Evolutionary conservation across 1,139 yeast genomes (phyloP).

Genomic region (Suhomyces chickasaworum): DNA sequence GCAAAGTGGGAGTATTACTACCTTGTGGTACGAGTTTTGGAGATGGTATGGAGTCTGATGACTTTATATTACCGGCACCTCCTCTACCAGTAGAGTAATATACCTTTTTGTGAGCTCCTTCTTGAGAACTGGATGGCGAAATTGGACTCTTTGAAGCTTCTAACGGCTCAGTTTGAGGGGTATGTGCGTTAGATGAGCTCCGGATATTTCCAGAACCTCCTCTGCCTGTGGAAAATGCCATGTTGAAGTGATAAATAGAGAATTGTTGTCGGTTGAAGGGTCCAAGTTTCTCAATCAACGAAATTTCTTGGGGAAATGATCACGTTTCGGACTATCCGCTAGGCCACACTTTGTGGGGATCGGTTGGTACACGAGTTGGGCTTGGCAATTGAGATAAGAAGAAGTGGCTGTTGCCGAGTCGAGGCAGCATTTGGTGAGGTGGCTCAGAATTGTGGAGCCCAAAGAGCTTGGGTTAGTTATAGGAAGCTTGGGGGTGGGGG

Average conservation of each 20-base stretch:
- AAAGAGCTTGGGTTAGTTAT: not conserved
- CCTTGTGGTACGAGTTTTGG: conserved; percentile 63
- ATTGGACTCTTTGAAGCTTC: conserved; percentile 7
- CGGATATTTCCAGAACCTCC: conserved; percentile 32
- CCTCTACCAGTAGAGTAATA: conserved; percentile 75
- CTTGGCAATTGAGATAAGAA: not conserved
- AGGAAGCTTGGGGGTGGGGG: too few relatives aligned
- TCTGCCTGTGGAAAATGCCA: conserved; percentile 27
- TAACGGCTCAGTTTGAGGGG: not conserved
- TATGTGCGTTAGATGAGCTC: conserved; percentile 16
- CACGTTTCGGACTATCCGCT: conserved; percentile 12
- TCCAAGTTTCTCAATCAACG: conserved; percentile 3
- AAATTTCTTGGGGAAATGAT: conserved; percentile 13
- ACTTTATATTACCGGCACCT: conserved; percentile 73
- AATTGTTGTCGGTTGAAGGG: not conserved
- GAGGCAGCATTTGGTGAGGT: not conserved
- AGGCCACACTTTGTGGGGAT: conserved; percentile 9
- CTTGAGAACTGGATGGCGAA: conserved; percentile 9
- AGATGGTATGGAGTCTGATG: conserved; percentile 47
- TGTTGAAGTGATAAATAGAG: conserved; percentile 4
- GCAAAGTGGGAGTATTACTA: conserved; percentile 62
- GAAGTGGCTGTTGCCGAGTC: not conserved
- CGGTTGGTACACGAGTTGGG: conserved; percentile 1
- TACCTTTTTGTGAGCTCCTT: conserved; percentile 32
- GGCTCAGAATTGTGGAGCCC: not conserved